Evolutionary conservation across 2,329 filamentous ascomycete genomes (phyloP).

Genomic region (Exophiala spinifera): DNA sequence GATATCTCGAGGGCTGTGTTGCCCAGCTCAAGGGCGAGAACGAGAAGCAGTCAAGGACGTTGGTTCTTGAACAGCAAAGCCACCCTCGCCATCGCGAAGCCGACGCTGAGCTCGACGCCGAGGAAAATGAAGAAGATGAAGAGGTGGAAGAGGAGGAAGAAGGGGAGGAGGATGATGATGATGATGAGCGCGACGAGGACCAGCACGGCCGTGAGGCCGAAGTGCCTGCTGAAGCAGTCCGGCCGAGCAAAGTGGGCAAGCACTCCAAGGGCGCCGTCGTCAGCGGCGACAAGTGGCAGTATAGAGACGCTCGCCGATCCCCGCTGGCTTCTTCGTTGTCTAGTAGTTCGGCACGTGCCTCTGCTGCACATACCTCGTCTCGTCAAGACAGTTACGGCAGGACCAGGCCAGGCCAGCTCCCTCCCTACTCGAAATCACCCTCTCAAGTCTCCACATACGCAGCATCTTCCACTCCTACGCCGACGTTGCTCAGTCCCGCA

Average conservation of each 20-base stretch:
- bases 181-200: constrained; percentile 1
- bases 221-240: constrained; percentile 1
- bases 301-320: constrained; percentile 17
- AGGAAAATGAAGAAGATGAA: constrained; percentile 11
- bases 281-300: constrained; percentile 18
- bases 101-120: constrained; percentile 1
- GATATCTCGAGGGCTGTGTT: constrained; percentile 88
- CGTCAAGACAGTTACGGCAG: constrained; percentile 15
- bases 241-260: constrained; percentile 4
- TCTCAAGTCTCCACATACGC: constrained; percentile 30
- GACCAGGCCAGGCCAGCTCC: constrained; percentile 25
- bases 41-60: constrained; percentile 6
- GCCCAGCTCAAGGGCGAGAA: constrained; percentile 62
- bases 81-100: not conserved
- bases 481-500: constrained; percentile 27
- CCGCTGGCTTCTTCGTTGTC: constrained; percentile 17
- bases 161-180: constrained; percentile 11
- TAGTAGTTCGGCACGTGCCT: constrained; percentile 21
- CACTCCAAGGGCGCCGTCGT: not conserved
- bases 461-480: constrained; percentile 27
- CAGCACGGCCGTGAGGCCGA: constrained; percentile 1
- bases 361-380: constrained; percentile 14
- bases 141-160: not conserved
- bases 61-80: not conserved
- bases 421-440: constrained; percentile 38